These are phyloP conservation scores for Colletotrichum destructivum DNA, from an alignment of 2,329 filamentous ascomycete species.

Conservation along the genomic window DNA sequence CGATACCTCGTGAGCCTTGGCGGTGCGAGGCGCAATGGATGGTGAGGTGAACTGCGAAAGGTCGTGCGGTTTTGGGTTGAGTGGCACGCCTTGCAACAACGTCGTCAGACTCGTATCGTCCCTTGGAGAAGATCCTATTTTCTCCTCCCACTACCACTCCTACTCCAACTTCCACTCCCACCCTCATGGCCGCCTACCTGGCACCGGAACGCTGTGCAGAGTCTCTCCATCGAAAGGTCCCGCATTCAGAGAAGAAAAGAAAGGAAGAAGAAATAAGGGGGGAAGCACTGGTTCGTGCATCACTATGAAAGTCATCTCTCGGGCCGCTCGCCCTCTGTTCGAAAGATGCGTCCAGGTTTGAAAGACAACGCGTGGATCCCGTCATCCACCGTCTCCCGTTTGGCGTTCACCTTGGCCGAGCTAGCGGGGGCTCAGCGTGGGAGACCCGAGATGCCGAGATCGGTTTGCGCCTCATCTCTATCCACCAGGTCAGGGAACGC, in stretches of 20 bases:
- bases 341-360: slow-evolving; percentile 8
- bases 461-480: slow-evolving; percentile 23
- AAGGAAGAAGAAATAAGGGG: background rate
- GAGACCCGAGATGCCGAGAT: background rate
- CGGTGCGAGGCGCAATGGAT: slow-evolving; percentile 13
- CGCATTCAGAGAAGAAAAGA: background rate
- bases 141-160: no score
- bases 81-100: slow-evolving; percentile 28
- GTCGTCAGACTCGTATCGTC: slow-evolving; percentile 38
- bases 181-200: slow-evolving; percentile 10
- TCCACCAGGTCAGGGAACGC: background rate
- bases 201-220: slow-evolving; percentile 25
- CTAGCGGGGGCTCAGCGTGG: background rate
- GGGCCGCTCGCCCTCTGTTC: background rate
- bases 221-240: background rate
- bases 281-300: slow-evolving; percentile 1
- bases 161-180: no score
- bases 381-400: background rate
- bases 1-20: slow-evolving; percentile 29
- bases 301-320: background rate
- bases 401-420: background rate
- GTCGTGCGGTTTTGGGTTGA: slow-evolving; percentile 40
- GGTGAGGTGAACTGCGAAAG: slow-evolving; percentile 13
- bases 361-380: slow-evolving; percentile 8
- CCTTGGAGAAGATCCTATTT: slow-evolving; percentile 4